A percentile compares a stretch with the other conserved stretches of the same genome.
Conservation (phyloP, 768 basidiomycete genomes). For the Lactarius sp. region DNA sequence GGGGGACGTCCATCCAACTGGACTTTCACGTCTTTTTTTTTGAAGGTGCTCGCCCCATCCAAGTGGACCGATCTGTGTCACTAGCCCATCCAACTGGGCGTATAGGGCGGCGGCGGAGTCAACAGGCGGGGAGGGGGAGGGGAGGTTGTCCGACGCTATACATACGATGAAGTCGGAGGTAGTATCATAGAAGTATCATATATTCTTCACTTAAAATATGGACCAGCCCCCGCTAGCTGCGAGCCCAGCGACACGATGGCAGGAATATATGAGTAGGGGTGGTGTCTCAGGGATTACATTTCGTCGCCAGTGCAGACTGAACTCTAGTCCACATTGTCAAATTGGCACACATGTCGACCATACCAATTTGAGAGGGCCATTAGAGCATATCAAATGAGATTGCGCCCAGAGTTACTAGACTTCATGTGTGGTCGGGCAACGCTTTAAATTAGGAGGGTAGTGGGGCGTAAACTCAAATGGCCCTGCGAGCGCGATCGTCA, state of each 20-base stretch:
- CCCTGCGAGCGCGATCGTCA: neutral
- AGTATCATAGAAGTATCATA: too few relatives aligned
- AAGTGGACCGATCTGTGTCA: constrained; percentile 11
- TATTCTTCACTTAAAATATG: neutral
- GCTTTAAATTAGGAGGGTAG: too few relatives aligned
- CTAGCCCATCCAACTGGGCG: constrained; percentile 24
- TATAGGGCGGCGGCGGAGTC: neutral
- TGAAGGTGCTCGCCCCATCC: constrained; percentile 2
- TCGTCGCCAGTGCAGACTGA: too few relatives aligned
- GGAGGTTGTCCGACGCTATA: neutral
- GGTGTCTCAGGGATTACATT: too few relatives aligned
- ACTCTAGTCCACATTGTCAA: too few relatives aligned
- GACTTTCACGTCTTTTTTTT: neutral
- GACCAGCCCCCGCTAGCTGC: neutral
- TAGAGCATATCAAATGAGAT: too few relatives aligned
- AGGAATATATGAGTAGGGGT: neutral
- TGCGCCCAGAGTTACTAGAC: neutral
- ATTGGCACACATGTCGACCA: too few relatives aligned
- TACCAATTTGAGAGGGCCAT: too few relatives aligned
- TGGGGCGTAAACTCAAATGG: neutral
- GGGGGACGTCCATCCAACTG: constrained; percentile 24
- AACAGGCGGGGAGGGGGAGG: neutral
- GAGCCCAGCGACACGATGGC: neutral
- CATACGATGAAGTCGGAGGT: neutral
- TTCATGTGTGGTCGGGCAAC: neutral